Base-by-base conservation (phyloP, 257 asterid genomes). In the Eustoma russellianum region DNA sequence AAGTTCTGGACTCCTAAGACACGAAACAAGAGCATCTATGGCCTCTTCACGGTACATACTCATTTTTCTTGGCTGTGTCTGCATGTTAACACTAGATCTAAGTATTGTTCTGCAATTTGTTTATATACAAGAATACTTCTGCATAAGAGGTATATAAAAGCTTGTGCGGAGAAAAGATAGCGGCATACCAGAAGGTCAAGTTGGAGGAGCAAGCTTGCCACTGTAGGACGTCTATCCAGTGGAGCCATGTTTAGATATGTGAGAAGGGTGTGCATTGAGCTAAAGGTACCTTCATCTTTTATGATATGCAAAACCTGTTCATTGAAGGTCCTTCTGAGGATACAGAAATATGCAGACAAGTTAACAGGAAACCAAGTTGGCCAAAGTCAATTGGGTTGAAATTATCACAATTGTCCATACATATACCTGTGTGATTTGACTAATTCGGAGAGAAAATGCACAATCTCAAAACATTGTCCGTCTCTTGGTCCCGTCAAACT, bases 21-120 rank as follows among this genome's bases (percentile, higher is more conserved):
- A 78, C 33, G 86, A 70, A 45, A 88, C 77, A 13, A 88, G 82
- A 13, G 70, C 57, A 73, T 82, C 95, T 9, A 82, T 74, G 12
- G 95, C 91, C 72, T 88, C 97, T 76, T 88, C 97, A 24, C 95
- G 52, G 63, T 82, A 88, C 60, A 88, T 85, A 63, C 97, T 88
- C 93, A 85, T 88, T 73, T 88, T 85, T 72, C 88, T 82, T 13
- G 97, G 97, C 67, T 85, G 95, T 50, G 58, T 90, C 91, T 88
- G 66, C 51, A 66, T 62, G 33, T 33, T 16, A 14, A 34, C 14
- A 13, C 14, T n/a, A 33, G 13, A 24, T 35, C 30, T 16, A 15
- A 33, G 7, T 14, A 18, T 30, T 14, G n/a, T 33, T n/a, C 3
- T 12, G n/a, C 13, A 54, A 14, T n/a, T 40, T 38, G 5, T 11